These are phyloP conservation scores for Pezicula neosporulosa DNA, from an alignment of 2,329 filamentous ascomycete species.

Conservation along the genomic window DNA sequence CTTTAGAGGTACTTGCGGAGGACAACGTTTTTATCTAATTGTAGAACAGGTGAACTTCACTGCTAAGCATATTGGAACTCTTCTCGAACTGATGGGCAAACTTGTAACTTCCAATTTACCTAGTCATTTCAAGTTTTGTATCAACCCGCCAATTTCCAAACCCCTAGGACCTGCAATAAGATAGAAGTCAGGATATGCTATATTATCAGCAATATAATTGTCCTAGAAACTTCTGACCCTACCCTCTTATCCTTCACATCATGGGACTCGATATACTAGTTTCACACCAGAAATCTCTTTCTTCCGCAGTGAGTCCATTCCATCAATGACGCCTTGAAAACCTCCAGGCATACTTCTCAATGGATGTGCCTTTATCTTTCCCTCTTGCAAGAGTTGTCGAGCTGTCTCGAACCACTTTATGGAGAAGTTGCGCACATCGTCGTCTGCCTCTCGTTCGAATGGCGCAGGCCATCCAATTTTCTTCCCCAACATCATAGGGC, in stretches of 20 bases:
- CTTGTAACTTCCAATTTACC: too few species aligned
- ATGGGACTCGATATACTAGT: constrained; percentile 11
- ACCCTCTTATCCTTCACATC: not conserved
- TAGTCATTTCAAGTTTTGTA: too few species aligned
- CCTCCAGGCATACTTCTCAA: constrained; percentile 1
- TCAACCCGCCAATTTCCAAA: too few species aligned
- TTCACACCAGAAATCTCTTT: constrained; percentile 12
- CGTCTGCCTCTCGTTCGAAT: constrained; percentile 14
- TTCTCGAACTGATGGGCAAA: too few species aligned
- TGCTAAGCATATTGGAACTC: too few species aligned
- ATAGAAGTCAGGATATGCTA: too few species aligned
- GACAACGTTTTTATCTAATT: too few species aligned
- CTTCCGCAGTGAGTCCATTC: constrained; percentile 6
- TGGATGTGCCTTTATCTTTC: constrained; percentile 8
- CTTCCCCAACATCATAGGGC: constrained; percentile 20
- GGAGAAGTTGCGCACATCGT: constrained; percentile 6
- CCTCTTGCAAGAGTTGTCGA: constrained; percentile 3
- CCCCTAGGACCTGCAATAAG: too few species aligned
- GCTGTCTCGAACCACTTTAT: constrained; percentile 1
- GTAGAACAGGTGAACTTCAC: too few species aligned
- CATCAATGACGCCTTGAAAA: constrained; percentile 9
- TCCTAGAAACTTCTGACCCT: not conserved
- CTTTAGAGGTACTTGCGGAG: not conserved
- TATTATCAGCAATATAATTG: not conserved
- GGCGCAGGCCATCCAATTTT: constrained; percentile 17